Percentiles rank a stretch among this genome's conserved stretches.
Conservation (phyloP, 495 filamentous ascomycete genomes). For the Trichoderma asperelloides region DNA sequence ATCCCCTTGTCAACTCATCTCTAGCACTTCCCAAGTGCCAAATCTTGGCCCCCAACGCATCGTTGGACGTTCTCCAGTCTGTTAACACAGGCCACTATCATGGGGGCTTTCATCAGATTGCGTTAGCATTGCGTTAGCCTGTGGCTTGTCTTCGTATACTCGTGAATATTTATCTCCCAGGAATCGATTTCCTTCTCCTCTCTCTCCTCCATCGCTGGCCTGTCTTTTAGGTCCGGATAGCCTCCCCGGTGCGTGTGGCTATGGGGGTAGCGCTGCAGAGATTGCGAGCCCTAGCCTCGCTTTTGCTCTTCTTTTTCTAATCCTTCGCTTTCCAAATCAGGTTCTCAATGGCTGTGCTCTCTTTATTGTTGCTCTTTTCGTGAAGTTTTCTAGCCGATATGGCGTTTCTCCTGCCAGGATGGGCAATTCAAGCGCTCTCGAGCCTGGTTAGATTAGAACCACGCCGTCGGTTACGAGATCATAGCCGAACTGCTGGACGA, state of each 20-base stretch:
- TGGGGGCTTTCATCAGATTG: background rate
- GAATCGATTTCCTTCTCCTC: too few species aligned
- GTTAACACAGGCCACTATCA: background rate
- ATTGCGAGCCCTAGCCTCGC: background rate
- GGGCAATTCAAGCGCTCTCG: background rate
- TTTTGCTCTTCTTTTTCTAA: too few species aligned
- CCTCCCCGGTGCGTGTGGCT: background rate
- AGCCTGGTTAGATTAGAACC: background rate
- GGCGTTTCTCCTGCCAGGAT: too few species aligned
- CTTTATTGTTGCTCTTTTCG: too few species aligned
- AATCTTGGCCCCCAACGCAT: background rate
- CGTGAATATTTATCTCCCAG: too few species aligned
- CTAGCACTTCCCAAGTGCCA: background rate
- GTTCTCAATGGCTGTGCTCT: too few species aligned
- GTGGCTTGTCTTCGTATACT: background rate
- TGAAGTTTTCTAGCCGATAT: too few species aligned
- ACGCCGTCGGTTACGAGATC: background rate
- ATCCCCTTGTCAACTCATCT: too few species aligned
- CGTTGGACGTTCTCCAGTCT: background rate
- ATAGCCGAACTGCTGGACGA: background rate
- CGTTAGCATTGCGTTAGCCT: background rate
- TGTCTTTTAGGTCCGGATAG: background rate
- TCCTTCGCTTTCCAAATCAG: too few species aligned
- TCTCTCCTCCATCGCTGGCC: background rate
- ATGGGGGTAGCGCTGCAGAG: background rate